Evolutionary conservation across 768 basidiomycete genomes (phyloP).

Genomic region (Boletus coccyginus): DNA sequence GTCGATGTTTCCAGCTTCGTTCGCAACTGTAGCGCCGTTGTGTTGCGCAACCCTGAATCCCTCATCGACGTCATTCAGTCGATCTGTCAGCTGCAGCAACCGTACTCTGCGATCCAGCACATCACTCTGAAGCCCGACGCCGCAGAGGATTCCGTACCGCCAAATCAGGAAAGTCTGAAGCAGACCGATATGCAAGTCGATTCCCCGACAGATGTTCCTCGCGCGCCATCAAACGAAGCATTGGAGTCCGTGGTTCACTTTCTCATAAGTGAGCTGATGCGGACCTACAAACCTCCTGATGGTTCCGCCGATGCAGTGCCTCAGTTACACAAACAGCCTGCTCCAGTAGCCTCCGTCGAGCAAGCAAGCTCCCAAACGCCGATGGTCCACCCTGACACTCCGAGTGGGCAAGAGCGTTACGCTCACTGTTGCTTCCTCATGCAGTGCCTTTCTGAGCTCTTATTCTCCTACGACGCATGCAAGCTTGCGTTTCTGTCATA

Average conservation of each 20-base stretch:
- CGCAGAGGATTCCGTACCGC: conserved; percentile 8
- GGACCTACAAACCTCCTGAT: conserved; percentile 50
- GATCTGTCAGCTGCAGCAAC: conserved; percentile 69
- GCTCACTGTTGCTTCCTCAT: conserved; percentile 80
- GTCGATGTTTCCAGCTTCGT: conserved; percentile 74
- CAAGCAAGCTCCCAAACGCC: conserved; percentile 18
- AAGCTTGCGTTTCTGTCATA: conserved; percentile 85
- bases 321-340: conserved; percentile 13
- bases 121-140: conserved; percentile 53
- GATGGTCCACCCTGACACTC: conserved; percentile 6
- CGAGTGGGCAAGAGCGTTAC: conserved; percentile 30
- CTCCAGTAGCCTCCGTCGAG: conserved; percentile 5
- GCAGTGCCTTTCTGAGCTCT: conserved; percentile 87
- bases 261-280: conserved; percentile 69
- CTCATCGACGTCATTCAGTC: conserved; percentile 76
- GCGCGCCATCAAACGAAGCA: conserved; percentile 38
- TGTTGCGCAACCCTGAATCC: conserved; percentile 70
- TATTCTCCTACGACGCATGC: conserved; percentile 91
- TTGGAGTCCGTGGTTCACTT: conserved; percentile 65
- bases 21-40: conserved; percentile 72
- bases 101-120: conserved; percentile 55
- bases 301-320: conserved; percentile 16
- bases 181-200: conserved; percentile 63
- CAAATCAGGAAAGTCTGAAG: conserved; percentile 17
- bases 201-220: conserved; percentile 21